A percentile compares a stretch with the other conserved stretches of the same genome.
These are phyloP conservation scores for Trametes maxima DNA, from an alignment of 768 basidiomycete species.

Conservation along the genomic window DNA sequence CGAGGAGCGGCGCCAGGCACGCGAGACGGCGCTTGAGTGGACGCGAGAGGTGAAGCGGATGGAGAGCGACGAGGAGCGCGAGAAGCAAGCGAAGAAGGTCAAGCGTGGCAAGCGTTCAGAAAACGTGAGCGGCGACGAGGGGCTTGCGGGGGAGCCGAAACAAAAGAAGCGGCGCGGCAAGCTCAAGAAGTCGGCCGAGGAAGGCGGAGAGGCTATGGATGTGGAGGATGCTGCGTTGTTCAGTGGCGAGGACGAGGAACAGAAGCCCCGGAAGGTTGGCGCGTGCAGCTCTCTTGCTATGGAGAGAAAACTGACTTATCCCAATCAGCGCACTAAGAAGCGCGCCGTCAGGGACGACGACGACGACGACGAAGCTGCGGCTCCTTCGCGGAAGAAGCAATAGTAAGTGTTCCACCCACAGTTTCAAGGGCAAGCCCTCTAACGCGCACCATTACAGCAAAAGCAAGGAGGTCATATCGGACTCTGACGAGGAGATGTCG, in stretches of 20 bases:
- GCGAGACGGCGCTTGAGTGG: constrained; percentile 83
- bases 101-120: constrained; percentile 56
- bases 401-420: constrained; percentile 50
- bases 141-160: constrained; percentile 53
- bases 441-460: constrained; percentile 52
- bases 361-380: constrained; percentile 57
- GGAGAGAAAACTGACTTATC: too few relatives aligned
- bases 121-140: constrained; percentile 43
- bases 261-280: constrained; percentile 73
- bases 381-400: constrained; percentile 74
- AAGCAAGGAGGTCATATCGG: constrained; percentile 85
- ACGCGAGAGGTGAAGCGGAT: constrained; percentile 60
- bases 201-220: constrained; percentile 42
- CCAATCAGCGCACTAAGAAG: constrained; percentile 59
- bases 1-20: constrained; percentile 70
- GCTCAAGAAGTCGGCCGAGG: constrained; percentile 58
- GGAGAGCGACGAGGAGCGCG: constrained; percentile 79
- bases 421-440: background rate
- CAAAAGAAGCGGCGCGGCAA: constrained; percentile 70
- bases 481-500: constrained; percentile 85
- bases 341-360: constrained; percentile 80
- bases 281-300: background rate
- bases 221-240: constrained; percentile 65
- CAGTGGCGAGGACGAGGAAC: constrained; percentile 69
- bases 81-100: constrained; percentile 51